phyloP scores from a whole-genome alignment of 2,329 filamentous ascomycete species.

The Nothopassalora personata region DNA sequence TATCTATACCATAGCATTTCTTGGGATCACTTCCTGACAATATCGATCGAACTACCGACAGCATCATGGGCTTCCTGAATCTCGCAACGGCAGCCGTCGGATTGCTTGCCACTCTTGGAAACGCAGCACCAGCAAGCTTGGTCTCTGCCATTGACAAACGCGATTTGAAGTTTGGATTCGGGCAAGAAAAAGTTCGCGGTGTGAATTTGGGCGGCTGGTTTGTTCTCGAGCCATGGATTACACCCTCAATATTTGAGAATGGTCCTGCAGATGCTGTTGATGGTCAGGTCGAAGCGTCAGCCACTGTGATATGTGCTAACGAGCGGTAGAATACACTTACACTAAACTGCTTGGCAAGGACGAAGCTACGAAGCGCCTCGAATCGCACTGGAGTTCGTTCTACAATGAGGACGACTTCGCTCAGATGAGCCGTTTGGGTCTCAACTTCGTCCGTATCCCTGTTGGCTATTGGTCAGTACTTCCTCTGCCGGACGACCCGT shows the following conservation, averaged over 20 bases:
- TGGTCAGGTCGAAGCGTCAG: slow-evolving; percentile 28
- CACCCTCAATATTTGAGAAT: slow-evolving; percentile 54
- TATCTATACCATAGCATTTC: background rate
- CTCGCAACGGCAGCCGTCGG: slow-evolving; percentile 20
- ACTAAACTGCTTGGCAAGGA: slow-evolving; percentile 43
- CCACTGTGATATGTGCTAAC: background rate
- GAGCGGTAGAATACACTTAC: slow-evolving; percentile 27
- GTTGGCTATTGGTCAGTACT: slow-evolving; percentile 52
- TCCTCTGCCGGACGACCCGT: slow-evolving; percentile 49
- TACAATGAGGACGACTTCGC: slow-evolving; percentile 41
- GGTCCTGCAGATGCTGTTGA: slow-evolving; percentile 48
- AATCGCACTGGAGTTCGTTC: slow-evolving; percentile 34
- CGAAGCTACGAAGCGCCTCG: slow-evolving; percentile 39
- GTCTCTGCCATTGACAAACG: slow-evolving; percentile 18
- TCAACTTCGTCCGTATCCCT: slow-evolving; percentile 46
- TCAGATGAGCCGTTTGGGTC: slow-evolving; percentile 35
- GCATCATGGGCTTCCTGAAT: slow-evolving; percentile 20
- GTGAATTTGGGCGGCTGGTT: slow-evolving; percentile 63
- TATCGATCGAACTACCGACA: background rate
- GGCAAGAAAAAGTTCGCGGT: slow-evolving; percentile 53
- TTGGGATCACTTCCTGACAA: background rate
- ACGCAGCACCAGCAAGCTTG: slow-evolving; percentile 19
- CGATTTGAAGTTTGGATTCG: slow-evolving; percentile 45
- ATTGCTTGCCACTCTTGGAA: slow-evolving; percentile 22
- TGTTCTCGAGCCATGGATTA: slow-evolving; percentile 61